phyloP scores from a whole-genome alignment of 2,329 filamentous ascomycete species.

The Aspergillus aculeatus region DNA sequence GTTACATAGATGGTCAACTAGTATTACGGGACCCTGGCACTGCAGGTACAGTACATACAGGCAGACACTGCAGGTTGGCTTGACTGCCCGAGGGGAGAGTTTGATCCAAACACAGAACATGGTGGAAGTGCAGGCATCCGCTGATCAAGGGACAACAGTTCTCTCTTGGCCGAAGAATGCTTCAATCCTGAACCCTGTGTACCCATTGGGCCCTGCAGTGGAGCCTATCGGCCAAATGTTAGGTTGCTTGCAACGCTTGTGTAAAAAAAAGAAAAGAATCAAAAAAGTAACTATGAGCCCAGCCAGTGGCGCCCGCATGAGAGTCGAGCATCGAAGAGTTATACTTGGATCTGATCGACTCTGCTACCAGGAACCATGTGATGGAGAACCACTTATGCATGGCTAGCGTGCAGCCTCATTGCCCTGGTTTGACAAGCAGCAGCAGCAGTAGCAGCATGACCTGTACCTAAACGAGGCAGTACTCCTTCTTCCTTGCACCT shows the following conservation, averaged over 20 bases:
- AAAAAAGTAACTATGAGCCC: too few relatives aligned
- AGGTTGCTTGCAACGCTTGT: background rate
- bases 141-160: background rate
- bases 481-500: too few relatives aligned
- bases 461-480: background rate
- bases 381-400: conserved; percentile 1
- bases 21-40: background rate
- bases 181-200: background rate
- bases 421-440: background rate
- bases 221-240: background rate
- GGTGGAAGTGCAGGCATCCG: background rate
- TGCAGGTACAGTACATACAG: background rate
- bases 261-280: background rate
- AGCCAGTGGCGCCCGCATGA: conserved; percentile 1
- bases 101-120: background rate
- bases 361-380: background rate
- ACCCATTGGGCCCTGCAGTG: background rate
- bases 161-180: background rate
- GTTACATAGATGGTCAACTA: conserved; percentile 1
- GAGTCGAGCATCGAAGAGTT: conserved; percentile 3
- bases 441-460: background rate
- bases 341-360: background rate
- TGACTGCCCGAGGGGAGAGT: background rate
- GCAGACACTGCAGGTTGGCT: background rate
- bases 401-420: background rate